Evolutionary conservation across 2,329 filamentous ascomycete species (phyloP).

Genomic region (Aspergillus caelatus): DNA sequence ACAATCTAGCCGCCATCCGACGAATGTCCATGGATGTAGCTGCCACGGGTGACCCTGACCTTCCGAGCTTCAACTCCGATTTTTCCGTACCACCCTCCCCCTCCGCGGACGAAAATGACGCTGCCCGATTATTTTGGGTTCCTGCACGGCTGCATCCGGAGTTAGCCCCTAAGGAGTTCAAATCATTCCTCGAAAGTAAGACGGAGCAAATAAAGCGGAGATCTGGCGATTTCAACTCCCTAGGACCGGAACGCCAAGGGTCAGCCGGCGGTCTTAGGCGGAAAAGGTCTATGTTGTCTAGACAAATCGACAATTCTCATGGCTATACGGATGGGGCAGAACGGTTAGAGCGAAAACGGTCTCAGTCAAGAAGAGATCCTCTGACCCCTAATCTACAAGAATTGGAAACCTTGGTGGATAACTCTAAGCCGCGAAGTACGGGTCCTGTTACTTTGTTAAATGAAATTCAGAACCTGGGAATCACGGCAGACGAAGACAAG

Average conservation of each 20-base stretch:
- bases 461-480: constrained; percentile 48
- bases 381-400: constrained; percentile 67
- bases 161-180: constrained; percentile 93
- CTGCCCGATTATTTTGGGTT: constrained; percentile 90
- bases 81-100: constrained; percentile 48
- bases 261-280: constrained; percentile 67
- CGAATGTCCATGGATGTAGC: constrained; percentile 94
- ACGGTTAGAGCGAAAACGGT: constrained; percentile 72
- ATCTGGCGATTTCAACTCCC: constrained; percentile 70
- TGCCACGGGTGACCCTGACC: constrained; percentile 61
- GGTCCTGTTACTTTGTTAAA: constrained; percentile 61
- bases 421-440: constrained; percentile 71
- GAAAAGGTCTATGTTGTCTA: constrained; percentile 94
- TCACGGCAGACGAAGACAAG: constrained; percentile 66
- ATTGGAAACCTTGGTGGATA: constrained; percentile 79
- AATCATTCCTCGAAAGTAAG: constrained; percentile 90
- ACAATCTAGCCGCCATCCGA: constrained; percentile 85
- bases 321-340: constrained; percentile 85
- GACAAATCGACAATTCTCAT: constrained; percentile 78
- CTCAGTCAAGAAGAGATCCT: constrained; percentile 57
- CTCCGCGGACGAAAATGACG: constrained; percentile 76
- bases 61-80: constrained; percentile 46
- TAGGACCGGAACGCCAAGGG: constrained; percentile 55
- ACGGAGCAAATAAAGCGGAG: constrained; percentile 86
- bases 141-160: constrained; percentile 93